Evolutionary conservation across 345 rosid species (phyloP).

Genomic region (Geranium rotundifolium): DNA sequence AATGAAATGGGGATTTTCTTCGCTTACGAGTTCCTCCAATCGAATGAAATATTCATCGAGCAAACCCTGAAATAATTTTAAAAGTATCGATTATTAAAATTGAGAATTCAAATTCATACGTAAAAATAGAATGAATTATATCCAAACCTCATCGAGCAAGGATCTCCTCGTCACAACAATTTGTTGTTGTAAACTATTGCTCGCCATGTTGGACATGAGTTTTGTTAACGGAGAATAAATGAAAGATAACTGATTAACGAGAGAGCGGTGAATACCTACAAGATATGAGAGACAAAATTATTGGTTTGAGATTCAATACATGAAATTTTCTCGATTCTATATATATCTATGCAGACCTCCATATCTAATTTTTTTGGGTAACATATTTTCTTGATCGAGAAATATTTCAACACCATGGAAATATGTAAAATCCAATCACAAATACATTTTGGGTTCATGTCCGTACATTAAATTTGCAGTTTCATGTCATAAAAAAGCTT

Average conservation of each 20-base stretch:
- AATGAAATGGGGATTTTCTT: neutral
- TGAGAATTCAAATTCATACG: too few species aligned
- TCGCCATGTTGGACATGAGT: neutral
- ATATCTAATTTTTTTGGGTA: too few species aligned
- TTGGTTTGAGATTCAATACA: too few species aligned
- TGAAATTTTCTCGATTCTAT: too few species aligned
- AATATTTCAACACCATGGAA: neutral
- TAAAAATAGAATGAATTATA: too few species aligned
- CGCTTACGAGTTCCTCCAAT: neutral
- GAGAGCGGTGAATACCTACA: neutral
- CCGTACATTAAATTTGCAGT: neutral
- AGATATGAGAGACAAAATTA: too few species aligned
- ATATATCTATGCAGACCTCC: too few species aligned
- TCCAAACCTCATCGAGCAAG: neutral
- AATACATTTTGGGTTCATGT: neutral
- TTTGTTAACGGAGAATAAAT: neutral
- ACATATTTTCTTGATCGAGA: too few species aligned
- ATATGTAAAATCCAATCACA: too few species aligned
- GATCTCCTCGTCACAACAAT: neutral
- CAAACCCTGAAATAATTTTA: neutral
- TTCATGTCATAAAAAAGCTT: neutral
- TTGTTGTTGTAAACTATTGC: neutral
- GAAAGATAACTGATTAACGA: too few species aligned
- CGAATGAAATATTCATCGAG: neutral
- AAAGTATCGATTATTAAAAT: too few species aligned